Evolutionary conservation across 108 stramenopile genomes (phyloP).

Genomic region (Mayamaea pseudoterrestris): DNA sequence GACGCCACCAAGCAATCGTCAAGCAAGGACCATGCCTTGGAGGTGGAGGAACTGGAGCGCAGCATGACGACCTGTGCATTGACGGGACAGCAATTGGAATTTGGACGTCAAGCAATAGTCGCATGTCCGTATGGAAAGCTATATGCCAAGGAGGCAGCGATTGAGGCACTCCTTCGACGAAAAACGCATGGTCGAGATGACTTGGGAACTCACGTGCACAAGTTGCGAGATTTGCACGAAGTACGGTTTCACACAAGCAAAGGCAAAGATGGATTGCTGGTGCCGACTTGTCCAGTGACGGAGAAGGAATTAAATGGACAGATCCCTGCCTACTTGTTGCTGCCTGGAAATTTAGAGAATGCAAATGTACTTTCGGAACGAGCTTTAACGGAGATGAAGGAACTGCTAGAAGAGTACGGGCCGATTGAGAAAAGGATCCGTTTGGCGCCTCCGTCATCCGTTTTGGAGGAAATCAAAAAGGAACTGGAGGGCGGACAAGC

Average conservation of each 20-base stretch:
- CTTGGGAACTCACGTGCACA: conserved; percentile 42
- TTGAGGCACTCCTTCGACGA: conserved; percentile 57
- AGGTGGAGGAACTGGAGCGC: conserved; percentile 18
- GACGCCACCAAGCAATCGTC: conserved; percentile 24
- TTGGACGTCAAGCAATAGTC: conserved; percentile 26
- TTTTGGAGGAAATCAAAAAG: not conserved
- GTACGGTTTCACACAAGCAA: conserved; percentile 39
- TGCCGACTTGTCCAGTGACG: conserved; percentile 56
- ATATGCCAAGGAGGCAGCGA: conserved; percentile 58
- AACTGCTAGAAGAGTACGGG: conserved; percentile 55
- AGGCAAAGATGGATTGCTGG: not conserved
- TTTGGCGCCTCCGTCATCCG: conserved; percentile 31
- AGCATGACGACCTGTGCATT: conserved; percentile 48
- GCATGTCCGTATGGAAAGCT: conserved; percentile 59
- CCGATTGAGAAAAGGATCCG: conserved; percentile 46
- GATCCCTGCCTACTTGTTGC: conserved; percentile 35
- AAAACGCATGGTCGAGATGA: conserved; percentile 10
- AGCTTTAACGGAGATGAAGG: conserved; percentile 50
- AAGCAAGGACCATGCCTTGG: conserved; percentile 13
- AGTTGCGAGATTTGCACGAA: conserved; percentile 52
- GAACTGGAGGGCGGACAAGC: conserved; percentile 1
- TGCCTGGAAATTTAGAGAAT: conserved; percentile 20
- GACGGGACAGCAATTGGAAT: conserved; percentile 29
- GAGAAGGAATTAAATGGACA: conserved; percentile 49
- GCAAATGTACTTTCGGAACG: conserved; percentile 59